Evolutionary conservation across 768 basidiomycete species (phyloP).

Genomic region (Wakefieldia striispora): DNA sequence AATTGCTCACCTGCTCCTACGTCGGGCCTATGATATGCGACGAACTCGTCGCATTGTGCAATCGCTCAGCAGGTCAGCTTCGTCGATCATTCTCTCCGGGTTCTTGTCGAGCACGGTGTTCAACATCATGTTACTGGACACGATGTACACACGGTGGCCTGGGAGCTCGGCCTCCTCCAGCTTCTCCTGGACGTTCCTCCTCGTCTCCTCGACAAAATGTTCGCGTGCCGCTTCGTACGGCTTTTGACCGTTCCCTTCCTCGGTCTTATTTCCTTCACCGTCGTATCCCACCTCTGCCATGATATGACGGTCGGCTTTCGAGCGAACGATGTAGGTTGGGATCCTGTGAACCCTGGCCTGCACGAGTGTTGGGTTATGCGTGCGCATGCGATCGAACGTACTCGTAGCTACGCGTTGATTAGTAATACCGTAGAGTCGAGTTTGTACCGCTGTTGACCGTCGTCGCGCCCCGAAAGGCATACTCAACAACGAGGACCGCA

Average conservation of each 20-base stretch:
- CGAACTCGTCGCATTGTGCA: conserved; percentile 2
- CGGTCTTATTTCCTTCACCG: conserved; percentile 9
- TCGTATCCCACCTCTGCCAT: conserved; percentile 19
- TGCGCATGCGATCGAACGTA: too few relatives aligned
- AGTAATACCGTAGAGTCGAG: too few relatives aligned
- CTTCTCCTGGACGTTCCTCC: conserved; percentile 13
- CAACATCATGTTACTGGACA: conserved; percentile 18
- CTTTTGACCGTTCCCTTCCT: conserved; percentile 2
- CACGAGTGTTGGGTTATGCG: too few relatives aligned
- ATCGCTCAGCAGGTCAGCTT: conserved; percentile 20
- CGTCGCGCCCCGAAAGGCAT: too few relatives aligned
- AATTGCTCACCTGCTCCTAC: too few relatives aligned
- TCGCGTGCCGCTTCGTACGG: conserved; percentile 10
- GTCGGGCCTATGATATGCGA: too few relatives aligned
- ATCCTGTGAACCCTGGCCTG: conserved; percentile 16
- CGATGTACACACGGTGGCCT: conserved; percentile 26
- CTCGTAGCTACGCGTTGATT: too few relatives aligned
- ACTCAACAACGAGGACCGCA: too few relatives aligned
- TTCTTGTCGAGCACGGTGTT: conserved; percentile 12
- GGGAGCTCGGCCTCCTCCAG: conserved; percentile 23
- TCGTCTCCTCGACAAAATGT: conserved; percentile 15
- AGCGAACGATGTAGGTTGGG: conserved; percentile 21
- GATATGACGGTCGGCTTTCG: conserved; percentile 21
- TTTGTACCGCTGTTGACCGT: too few relatives aligned
- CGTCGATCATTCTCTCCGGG: conserved; percentile 20